Evolutionary conservation across 805 yeast species (phyloP), one percentile per base, ranked within the genome.

Genomic region (Nakazawaea molendinolei): DNA sequence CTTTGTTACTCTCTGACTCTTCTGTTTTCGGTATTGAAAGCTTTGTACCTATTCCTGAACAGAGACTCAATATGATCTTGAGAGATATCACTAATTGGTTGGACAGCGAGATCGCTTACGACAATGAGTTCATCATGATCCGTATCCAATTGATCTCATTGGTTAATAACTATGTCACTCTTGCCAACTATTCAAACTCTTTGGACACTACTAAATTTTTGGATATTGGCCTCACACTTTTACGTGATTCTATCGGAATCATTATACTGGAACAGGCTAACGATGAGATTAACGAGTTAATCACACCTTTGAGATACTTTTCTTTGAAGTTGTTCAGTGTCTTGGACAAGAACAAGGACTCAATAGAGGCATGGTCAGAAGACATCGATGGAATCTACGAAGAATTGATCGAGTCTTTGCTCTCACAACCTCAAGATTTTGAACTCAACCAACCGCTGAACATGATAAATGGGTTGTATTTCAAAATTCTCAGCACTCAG

Each of bases 21-120:
- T 48, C 58, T 14, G 16, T 19, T 33, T 49, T 55, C 34, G 63
- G 56, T 13, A 43, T 43, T 16, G 48, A 38, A 1, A 29, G 33
- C 4, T 58, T 56, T 30, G 56, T 52, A n/a, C 64, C 76, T 2
- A 57, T 83, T 18, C 80, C 85, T 5, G 63, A 71, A 3, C 87
- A 78, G 48, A 68, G 92, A 45, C 59, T 80, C 26, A 69, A 65
- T 28, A 74, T 82, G 85, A 56, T 80, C 7, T 42, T 84, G 14
- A 69, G 63, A 28, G 67, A 71, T 5, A 44, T 86, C 1, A 49
- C 55, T 4, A 57, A 56, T 14, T 80, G 89, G 85, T 45, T 79
- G 16, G 82, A 76, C 17, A 66, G 78, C 12, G 86, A 75, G 15
- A 46, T 68, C 34, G 74, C 81, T 1, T 80, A 73, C 51, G 86